Percentiles rank a stretch among this genome's conserved stretches.
These are phyloP conservation scores for Synchytrium microbalum DNA, from an alignment of 371 early-diverging fungal species.

Conservation along the genomic window DNA sequence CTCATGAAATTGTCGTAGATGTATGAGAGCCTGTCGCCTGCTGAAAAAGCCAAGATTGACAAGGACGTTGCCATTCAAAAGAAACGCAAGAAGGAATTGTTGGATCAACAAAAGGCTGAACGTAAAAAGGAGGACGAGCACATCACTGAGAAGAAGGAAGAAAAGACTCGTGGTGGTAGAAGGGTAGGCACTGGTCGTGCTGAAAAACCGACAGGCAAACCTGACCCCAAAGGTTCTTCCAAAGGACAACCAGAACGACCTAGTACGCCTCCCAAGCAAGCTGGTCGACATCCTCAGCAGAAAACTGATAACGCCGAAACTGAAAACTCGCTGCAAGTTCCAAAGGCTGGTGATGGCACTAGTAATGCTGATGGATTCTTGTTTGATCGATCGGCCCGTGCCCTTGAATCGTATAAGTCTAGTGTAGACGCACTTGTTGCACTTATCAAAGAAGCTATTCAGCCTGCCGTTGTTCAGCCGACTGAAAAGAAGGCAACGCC, in stretches of 20 bases:
- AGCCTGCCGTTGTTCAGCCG: conserved; percentile 12
- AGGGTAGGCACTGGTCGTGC: conserved; percentile 27
- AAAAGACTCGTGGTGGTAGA: conserved; percentile 17
- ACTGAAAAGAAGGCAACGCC: conserved; percentile 7
- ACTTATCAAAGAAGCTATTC: conserved; percentile 32
- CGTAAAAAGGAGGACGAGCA: conserved; percentile 40
- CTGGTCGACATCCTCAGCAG: neutral
- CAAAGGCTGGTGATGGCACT: conserved; percentile 10
- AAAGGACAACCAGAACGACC: neutral
- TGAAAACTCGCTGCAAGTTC: neutral
- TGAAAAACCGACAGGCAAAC: conserved; percentile 18
- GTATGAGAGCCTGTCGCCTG: conserved; percentile 37
- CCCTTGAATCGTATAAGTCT: conserved; percentile 27
- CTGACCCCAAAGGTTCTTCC: conserved; percentile 7
- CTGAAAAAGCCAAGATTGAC: conserved; percentile 37
- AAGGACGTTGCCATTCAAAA: conserved; percentile 29
- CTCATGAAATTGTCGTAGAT: neutral
- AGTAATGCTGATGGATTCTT: conserved; percentile 27
- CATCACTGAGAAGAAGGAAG: conserved; percentile 29
- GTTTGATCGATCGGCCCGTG: conserved; percentile 8
- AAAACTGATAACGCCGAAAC: neutral
- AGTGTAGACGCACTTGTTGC: conserved; percentile 29
- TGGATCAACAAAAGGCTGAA: conserved; percentile 34
- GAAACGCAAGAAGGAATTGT: conserved; percentile 34
- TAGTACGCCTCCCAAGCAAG: neutral